Percentiles rank a stretch among this genome's conserved stretches.
Conservation (phyloP, 305 asterid genomes). For the Plantago coronopus region DNA sequence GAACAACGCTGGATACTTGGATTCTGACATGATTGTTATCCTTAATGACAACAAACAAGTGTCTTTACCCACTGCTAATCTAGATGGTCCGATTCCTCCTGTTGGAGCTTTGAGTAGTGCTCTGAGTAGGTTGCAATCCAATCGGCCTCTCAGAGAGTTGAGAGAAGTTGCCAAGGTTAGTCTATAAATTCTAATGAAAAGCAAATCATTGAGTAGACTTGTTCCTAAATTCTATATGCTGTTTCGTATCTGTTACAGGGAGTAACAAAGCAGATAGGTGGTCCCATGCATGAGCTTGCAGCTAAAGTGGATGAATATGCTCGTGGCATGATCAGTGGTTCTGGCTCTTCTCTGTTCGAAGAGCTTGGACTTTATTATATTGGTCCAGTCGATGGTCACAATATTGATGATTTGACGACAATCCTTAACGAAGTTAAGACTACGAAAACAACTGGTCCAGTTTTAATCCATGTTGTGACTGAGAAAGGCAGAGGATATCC, state of each 20-base stretch:
- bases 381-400: slow-evolving; percentile 98
- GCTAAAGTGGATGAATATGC: slow-evolving; percentile 98
- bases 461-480: slow-evolving; percentile 84
- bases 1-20: slow-evolving; percentile 95
- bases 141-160: slow-evolving; percentile 81
- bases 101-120: slow-evolving; percentile 95
- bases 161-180: slow-evolving; percentile 96
- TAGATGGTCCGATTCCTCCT: slow-evolving; percentile 84
- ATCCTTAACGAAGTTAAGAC: slow-evolving; percentile 84
- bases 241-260: slow-evolving; percentile 53
- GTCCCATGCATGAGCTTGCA: slow-evolving; percentile 91
- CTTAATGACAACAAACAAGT: slow-evolving; percentile 97
- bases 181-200: not conserved
- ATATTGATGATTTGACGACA: slow-evolving; percentile 68
- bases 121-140: slow-evolving; percentile 82
- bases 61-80: slow-evolving; percentile 85
- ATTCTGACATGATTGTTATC: slow-evolving; percentile 93
- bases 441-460: slow-evolving; percentile 86
- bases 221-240: slow-evolving; percentile 10
- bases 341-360: slow-evolving; percentile 85
- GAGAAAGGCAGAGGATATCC: slow-evolving; percentile 99
- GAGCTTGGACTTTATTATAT: slow-evolving; percentile 94
- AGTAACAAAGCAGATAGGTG: slow-evolving; percentile 92
- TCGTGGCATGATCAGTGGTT: slow-evolving; percentile 91
- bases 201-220: not conserved